A percentile compares a stretch with the other conserved stretches of the same genome.
phyloP scores from a whole-genome alignment of 371 early-diverging fungal genomes.

The Apophysomyces sp. region DNA sequence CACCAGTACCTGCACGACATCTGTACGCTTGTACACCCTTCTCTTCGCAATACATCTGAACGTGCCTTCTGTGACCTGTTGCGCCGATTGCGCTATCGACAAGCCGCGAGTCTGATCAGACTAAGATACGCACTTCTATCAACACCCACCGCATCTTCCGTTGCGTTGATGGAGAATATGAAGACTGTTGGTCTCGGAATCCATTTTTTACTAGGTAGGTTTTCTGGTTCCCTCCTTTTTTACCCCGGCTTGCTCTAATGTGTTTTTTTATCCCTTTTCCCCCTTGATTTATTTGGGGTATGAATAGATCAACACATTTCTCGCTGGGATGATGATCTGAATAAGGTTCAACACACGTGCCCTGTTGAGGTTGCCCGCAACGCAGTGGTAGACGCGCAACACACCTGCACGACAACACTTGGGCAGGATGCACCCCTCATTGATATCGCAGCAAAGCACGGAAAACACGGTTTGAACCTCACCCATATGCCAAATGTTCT shows the following conservation, averaged over 20 bases:
- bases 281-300: neutral
- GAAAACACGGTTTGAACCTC: constrained; percentile 23
- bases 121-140: constrained; percentile 27
- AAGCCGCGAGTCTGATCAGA: constrained; percentile 22
- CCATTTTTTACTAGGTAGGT: constrained; percentile 48
- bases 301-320: constrained; percentile 55
- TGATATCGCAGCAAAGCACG: constrained; percentile 2
- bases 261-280: neutral
- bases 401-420: constrained; percentile 41
- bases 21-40: constrained; percentile 30
- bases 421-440: constrained; percentile 10
- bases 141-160: constrained; percentile 4
- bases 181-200: constrained; percentile 59
- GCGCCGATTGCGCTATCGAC: constrained; percentile 21
- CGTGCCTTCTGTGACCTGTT: constrained; percentile 41
- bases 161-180: constrained; percentile 21
- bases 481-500: constrained; percentile 62
- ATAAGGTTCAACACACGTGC: constrained; percentile 56
- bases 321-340: constrained; percentile 50
- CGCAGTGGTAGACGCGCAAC: constrained; percentile 58
- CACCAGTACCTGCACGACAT: constrained; percentile 34
- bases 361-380: constrained; percentile 57
- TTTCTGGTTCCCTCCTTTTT: neutral
- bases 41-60: constrained; percentile 16
- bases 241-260: neutral